Evolutionary conservation across 202 grass and related monocot genomes (phyloP).

Genomic region (Carex arenaria): DNA sequence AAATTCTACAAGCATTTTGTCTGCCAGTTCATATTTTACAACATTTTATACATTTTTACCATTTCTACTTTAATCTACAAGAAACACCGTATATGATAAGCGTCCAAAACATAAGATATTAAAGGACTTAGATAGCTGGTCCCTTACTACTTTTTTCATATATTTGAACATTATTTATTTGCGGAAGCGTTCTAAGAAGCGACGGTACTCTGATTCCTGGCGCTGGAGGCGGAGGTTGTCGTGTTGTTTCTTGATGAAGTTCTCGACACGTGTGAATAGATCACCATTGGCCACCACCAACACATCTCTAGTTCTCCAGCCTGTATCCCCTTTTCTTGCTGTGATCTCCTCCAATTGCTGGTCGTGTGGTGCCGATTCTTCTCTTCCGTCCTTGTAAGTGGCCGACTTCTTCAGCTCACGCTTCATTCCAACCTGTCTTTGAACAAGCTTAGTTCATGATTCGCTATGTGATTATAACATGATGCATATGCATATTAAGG

Average conservation of each 20-base stretch:
- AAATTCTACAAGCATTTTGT: background rate
- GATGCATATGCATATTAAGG: background rate
- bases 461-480: background rate
- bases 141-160: background rate
- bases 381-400: constrained; percentile 5
- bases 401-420: constrained; percentile 41
- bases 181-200: constrained; percentile 23
- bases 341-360: background rate
- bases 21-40: constrained; percentile 4
- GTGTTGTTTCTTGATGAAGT: constrained; percentile 68
- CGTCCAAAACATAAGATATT: background rate
- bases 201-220: constrained; percentile 68
- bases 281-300: constrained; percentile 35
- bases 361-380: background rate
- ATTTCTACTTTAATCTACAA: background rate
- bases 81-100: background rate
- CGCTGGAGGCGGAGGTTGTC: constrained; percentile 79
- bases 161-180: constrained; percentile 11
- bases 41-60: background rate
- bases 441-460: constrained; percentile 18
- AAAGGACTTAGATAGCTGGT: background rate
- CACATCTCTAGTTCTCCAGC: constrained; percentile 65
- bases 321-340: constrained; percentile 10
- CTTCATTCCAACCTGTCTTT: constrained; percentile 10
- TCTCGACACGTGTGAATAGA: constrained; percentile 64